phyloP scores from a whole-genome alignment of 805 yeast species.

The Schwanniomyces pseudopolymorphus region DNA sequence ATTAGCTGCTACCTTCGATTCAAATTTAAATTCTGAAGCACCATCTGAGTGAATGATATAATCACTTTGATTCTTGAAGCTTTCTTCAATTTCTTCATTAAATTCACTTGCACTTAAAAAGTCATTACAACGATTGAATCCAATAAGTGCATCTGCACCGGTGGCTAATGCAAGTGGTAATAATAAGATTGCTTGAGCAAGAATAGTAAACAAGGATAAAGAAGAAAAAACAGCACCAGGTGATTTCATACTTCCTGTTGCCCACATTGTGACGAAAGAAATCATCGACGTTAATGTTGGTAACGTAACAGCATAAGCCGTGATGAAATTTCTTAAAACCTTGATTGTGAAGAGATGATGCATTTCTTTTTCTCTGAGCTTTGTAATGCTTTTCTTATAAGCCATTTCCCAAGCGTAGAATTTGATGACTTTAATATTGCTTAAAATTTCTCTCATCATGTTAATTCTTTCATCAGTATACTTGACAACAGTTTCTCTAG shows the following conservation, averaged over 20 bases:
- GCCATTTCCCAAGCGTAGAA: conserved; percentile 49
- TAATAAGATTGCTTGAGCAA: conserved; percentile 44
- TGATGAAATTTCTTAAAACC: conserved; percentile 40
- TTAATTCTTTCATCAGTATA: conserved; percentile 44
- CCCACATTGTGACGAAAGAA: conserved; percentile 45
- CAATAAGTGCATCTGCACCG: conserved; percentile 46
- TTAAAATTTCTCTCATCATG: conserved; percentile 42
- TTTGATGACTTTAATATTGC: conserved; percentile 42
- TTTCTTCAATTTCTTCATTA: conserved; percentile 11
- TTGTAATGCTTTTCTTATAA: conserved; percentile 33
- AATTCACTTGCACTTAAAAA: conserved; percentile 26
- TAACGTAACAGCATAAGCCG: conserved; percentile 44
- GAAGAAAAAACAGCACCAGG: conserved; percentile 44
- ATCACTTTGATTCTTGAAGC: conserved; percentile 2
- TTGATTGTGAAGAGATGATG: conserved; percentile 39
- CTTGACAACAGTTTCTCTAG: conserved; percentile 34
- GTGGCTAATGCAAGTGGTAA: conserved; percentile 45
- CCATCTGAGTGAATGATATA: conserved; percentile 1
- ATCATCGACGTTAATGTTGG: conserved; percentile 46
- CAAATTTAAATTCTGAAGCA: conserved; percentile 4
- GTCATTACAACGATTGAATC: conserved; percentile 29
- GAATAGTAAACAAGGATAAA: conserved; percentile 39
- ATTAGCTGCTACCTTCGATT: conserved; percentile 1
- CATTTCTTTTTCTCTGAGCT: conserved; percentile 42
- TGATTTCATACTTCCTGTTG: conserved; percentile 38